Evolutionary conservation across 441 rosid genomes (phyloP).

Genomic region (Theobroma grandiflorum): DNA sequence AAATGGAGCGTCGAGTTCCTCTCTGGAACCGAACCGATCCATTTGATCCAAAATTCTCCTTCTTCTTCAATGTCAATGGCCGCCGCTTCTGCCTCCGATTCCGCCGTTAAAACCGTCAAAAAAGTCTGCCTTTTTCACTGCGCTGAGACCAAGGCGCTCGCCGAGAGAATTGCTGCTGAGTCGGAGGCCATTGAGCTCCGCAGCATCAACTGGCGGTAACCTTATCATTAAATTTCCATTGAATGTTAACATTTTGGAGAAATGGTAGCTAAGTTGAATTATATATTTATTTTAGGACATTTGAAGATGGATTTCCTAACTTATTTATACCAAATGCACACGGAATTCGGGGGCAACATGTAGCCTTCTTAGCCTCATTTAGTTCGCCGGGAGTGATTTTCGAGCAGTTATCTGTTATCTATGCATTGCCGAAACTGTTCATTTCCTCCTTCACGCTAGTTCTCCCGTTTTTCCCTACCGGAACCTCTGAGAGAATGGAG

Average conservation of each 20-base stretch:
- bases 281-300: slow-evolving; percentile 52
- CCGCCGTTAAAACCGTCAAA: slow-evolving; percentile 57
- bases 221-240: background rate
- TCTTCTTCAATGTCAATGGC: slow-evolving; percentile 59
- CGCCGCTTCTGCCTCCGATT: slow-evolving; percentile 49
- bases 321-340: slow-evolving; percentile 94
- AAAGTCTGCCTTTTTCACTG: slow-evolving; percentile 79
- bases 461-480: slow-evolving; percentile 95
- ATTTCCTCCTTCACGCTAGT: slow-evolving; percentile 91
- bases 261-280: too few species aligned
- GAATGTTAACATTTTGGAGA: background rate
- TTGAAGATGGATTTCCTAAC: slow-evolving; percentile 91
- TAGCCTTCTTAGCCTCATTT: slow-evolving; percentile 91
- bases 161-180: slow-evolving; percentile 70
- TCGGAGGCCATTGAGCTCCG: slow-evolving; percentile 90
- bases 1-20: slow-evolving; percentile 56
- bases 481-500: slow-evolving; percentile 97
- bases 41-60: slow-evolving; percentile 49
- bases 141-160: slow-evolving; percentile 75
- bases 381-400: slow-evolving; percentile 89
- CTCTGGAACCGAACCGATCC: slow-evolving; percentile 54
- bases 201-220: slow-evolving; percentile 85
- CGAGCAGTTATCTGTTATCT: slow-evolving; percentile 89
- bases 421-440: slow-evolving; percentile 86
- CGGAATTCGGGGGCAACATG: slow-evolving; percentile 90